These are phyloP conservation scores for Lachnellula subtilissima DNA, from an alignment of 2,329 filamentous ascomycete genomes.

Conservation along the genomic window DNA sequence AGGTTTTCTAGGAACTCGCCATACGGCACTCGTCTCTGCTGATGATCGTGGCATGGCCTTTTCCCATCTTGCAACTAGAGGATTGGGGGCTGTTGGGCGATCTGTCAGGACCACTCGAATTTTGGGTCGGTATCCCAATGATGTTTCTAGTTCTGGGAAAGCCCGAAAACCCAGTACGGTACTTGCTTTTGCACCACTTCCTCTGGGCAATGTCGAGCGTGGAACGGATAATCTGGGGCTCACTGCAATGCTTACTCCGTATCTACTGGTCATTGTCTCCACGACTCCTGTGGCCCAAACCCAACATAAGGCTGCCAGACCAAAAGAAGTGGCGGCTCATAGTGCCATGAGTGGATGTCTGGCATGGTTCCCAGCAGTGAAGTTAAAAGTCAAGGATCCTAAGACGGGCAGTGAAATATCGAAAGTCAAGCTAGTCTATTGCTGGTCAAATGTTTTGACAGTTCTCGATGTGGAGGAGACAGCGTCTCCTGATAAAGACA, in stretches of 20 bases:
- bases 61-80: conserved; percentile 89
- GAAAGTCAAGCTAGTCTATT: conserved; percentile 87
- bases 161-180: conserved; percentile 88
- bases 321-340: conserved; percentile 86
- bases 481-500: conserved; percentile 64
- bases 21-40: conserved; percentile 91
- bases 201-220: conserved; percentile 89
- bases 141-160: conserved; percentile 55
- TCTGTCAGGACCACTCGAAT: conserved; percentile 87
- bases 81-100: conserved; percentile 78
- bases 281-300: conserved; percentile 95
- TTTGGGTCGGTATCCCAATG: conserved; percentile 81
- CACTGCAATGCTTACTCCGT: conserved; percentile 93
- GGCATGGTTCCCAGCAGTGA: conserved; percentile 96
- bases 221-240: conserved; percentile 82
- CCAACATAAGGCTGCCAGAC: conserved; percentile 86
- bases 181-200: conserved; percentile 82
- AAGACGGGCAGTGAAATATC: conserved; percentile 65
- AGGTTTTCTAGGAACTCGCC: conserved; percentile 90
- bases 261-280: conserved; percentile 92
- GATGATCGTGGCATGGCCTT: conserved; percentile 97
- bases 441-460: conserved; percentile 97
- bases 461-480: conserved; percentile 82
- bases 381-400: conserved; percentile 71
- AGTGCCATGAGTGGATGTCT: conserved; percentile 89